These are phyloP conservation scores for Candida michaelii DNA, from an alignment of 805 yeast species.

Conservation along the genomic window DNA sequence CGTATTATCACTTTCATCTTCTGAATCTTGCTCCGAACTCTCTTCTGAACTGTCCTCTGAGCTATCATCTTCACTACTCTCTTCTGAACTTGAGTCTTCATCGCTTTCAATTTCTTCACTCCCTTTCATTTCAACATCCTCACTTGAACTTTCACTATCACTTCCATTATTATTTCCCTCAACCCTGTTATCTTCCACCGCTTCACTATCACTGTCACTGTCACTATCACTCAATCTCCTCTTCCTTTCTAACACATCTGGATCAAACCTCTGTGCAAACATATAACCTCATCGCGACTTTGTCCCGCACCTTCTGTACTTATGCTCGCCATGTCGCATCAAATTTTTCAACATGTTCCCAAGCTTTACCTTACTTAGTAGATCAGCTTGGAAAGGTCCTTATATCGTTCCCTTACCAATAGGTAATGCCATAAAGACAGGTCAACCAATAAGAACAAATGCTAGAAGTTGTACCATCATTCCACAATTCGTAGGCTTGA, in stretches of 20 bases:
- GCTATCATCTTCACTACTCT: conserved; percentile 7
- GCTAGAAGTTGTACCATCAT: conserved; percentile 92
- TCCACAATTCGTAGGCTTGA: conserved; percentile 93
- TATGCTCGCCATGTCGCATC: not conserved
- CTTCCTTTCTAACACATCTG: conserved; percentile 12
- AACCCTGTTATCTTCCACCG: conserved; percentile 9
- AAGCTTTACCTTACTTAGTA: conserved; percentile 21
- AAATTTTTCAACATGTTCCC: conserved; percentile 8
- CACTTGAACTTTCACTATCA: conserved; percentile 1
- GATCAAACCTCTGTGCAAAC: conserved; percentile 18
- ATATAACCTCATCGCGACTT: conserved; percentile 7
- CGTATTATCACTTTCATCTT: conserved; percentile 2
- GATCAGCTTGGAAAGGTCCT: conserved; percentile 67
- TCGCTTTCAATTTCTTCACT: conserved; percentile 10
- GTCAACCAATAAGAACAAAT: conserved; percentile 90
- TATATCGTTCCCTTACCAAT: conserved; percentile 94
- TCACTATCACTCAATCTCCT: conserved; percentile 12
- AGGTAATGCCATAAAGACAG: conserved; percentile 74
- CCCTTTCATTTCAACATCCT: not conserved
- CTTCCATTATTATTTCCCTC: conserved; percentile 10
- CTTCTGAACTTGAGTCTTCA: conserved; percentile 15
- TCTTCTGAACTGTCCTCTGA: conserved; percentile 10
- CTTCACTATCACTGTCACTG: conserved; percentile 12
- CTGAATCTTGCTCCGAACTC: not conserved
- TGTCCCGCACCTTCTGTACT: not conserved